These are phyloP conservation scores for Paraurostyla sp. DNA, from an alignment of 73 alveolate genomes.

Conservation along the genomic window DNA sequence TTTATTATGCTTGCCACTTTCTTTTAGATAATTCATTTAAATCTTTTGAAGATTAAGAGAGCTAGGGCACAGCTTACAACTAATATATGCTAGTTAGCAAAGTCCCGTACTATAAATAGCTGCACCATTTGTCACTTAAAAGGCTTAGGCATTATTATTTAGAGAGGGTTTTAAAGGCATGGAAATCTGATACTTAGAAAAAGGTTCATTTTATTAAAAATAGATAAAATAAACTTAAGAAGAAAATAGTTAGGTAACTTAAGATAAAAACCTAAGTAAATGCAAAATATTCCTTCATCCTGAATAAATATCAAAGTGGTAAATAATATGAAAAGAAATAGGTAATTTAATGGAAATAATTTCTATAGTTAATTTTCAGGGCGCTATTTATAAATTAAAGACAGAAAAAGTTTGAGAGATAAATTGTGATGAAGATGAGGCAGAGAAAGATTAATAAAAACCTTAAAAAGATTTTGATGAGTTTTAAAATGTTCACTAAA, in stretches of 20 bases:
- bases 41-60: neutral
- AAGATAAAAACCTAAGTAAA: neutral
- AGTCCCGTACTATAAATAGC: neutral
- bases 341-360: too few relatives aligned
- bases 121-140: neutral
- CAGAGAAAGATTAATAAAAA: neutral
- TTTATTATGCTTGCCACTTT: neutral
- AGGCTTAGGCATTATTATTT: neutral
- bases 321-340: neutral
- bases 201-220: neutral
- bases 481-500: neutral
- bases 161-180: neutral
- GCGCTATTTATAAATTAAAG: neutral
- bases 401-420: neutral
- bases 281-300: slow-evolving; percentile 8
- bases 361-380: neutral
- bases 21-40: neutral
- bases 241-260: neutral
- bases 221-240: neutral
- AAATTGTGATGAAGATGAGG: neutral
- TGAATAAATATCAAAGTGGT: neutral
- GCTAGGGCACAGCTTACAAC: too few relatives aligned
- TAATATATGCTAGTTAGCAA: neutral
- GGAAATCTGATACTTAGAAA: neutral
- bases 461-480: neutral